Evolutionary conservation across 495 filamentous ascomycete species (phyloP), one percentile per base, ranked within the genome.

Genomic region (Astrocystis sublimbata): DNA sequence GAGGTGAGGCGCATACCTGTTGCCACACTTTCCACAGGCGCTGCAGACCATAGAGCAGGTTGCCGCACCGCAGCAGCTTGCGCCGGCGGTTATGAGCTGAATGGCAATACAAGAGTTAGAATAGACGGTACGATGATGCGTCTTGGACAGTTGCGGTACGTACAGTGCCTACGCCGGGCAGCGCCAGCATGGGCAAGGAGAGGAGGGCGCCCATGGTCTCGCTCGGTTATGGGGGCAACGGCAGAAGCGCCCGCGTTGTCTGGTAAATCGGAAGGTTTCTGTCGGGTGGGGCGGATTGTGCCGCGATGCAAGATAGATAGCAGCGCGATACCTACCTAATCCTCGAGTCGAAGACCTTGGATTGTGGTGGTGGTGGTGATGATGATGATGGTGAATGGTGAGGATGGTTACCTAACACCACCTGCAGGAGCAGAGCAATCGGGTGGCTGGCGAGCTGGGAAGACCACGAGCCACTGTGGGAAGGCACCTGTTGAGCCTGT

Each of bases 41-140:
- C 90, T 93, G 75, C 91, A 98, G 24, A 97, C 89, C 58, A 92
- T 92, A 64, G 90, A 94, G 76, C 93, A 97, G 47, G 94, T 96
- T 41, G 93, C 92, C 21, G 93, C 93, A 68, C 93, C 93, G 71
- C 93, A 98, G 75, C 93, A 97, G 65, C 92, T 96, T 45, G 86
- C 88, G 50, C 77, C 88, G 65, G 91, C 86, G 13, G 88, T 89
- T 50, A 90, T 73, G 58, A 96, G 63, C 93, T 97, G 68, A 31
- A 49, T 24, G 24, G 33, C 9, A 46, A 15, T 6, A 31, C 28
- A 31, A n/a, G n/a, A 3, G 30, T 61, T 40, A 63, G 38, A 57
- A 4, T 59, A 10, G 24, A 50, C 26, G 33, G 4, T 28, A n/a
- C 23, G n/a, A 52, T 46, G 2, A 42, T 30, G 42, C 36, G 30